Percentiles rank a stretch among this genome's conserved stretches.
These are phyloP conservation scores for Heterobasidion annosum DNA, from an alignment of 1,284 basidiomycete genomes.

Conservation along the genomic window DNA sequence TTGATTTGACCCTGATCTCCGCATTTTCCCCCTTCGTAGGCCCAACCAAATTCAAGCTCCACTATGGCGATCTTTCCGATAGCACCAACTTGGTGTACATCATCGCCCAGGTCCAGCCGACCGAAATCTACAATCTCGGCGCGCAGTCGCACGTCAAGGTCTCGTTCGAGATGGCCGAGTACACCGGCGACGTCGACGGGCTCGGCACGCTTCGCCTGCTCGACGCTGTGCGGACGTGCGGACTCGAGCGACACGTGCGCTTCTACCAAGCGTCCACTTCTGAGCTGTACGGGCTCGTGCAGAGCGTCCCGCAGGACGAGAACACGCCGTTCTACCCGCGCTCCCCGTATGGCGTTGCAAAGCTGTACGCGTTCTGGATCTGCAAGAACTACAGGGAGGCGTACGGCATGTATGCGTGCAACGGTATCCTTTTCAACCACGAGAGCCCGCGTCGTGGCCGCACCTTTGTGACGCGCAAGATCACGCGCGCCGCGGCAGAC, in stretches of 20 bases:
- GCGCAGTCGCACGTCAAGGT: conserved; percentile 97
- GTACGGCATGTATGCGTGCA: conserved; percentile 88
- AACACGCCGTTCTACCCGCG: conserved; percentile 92
- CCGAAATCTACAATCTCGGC: conserved; percentile 91
- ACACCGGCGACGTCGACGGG: conserved; percentile 90
- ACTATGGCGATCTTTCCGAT: conserved; percentile 88
- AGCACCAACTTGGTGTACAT: conserved; percentile 92
- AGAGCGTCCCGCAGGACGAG: conserved; percentile 82
- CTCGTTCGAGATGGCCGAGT: conserved; percentile 95
- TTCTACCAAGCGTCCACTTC: conserved; percentile 95
- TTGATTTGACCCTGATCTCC: neutral
- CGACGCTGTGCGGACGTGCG: conserved; percentile 88
- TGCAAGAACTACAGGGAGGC: conserved; percentile 88
- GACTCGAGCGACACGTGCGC: conserved; percentile 76
- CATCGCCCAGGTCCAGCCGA: conserved; percentile 84
- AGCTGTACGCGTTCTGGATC: conserved; percentile 86
- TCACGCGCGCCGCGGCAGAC: conserved; percentile 82
- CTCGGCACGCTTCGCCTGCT: conserved; percentile 86
- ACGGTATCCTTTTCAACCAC: conserved; percentile 90
- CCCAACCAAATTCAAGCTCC: conserved; percentile 75
- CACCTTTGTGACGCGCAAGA: conserved; percentile 93
- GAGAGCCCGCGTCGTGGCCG: conserved; percentile 86
- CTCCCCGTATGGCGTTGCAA: conserved; percentile 86
- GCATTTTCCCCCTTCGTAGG: conserved; percentile 26
- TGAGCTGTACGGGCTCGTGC: conserved; percentile 88